Conservation (phyloP, 495 filamentous ascomycete species). For the Halenospora varia region DNA sequence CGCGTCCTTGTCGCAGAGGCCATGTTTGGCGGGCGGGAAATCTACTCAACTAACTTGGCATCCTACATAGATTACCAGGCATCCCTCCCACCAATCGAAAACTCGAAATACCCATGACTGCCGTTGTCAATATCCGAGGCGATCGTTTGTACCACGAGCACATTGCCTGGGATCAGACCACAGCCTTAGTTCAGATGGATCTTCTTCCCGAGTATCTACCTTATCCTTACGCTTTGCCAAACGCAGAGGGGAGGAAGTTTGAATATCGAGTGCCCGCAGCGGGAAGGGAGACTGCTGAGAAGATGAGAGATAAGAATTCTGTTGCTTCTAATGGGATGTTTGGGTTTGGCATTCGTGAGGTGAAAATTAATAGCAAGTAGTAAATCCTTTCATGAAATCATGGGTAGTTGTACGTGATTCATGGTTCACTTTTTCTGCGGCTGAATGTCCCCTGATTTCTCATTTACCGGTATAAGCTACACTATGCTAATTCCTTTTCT, state of each 20-base stretch:
- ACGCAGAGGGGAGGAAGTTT: conserved; percentile 37
- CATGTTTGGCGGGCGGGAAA: too few species aligned
- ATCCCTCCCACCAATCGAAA: conserved; percentile 64
- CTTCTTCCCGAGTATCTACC: conserved; percentile 58
- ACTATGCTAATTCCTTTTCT: too few species aligned
- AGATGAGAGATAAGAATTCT: conserved; percentile 59
- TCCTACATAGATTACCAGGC: conserved; percentile 59
- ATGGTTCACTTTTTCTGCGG: too few species aligned
- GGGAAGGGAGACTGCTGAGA: conserved; percentile 60
- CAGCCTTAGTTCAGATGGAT: conserved; percentile 72
- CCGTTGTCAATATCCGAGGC: conserved; percentile 69
- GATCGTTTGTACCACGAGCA: conserved; percentile 78
- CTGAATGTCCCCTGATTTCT: too few species aligned
- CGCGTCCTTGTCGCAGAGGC: too few species aligned
- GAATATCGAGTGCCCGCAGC: conserved; percentile 68
- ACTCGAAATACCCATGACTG: conserved; percentile 69
- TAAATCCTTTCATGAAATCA: too few species aligned
- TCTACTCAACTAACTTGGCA: too few species aligned
- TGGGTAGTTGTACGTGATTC: too few species aligned
- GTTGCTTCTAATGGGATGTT: conserved; percentile 65
- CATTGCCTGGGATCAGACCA: conserved; percentile 85
- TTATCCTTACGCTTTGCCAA: conserved; percentile 50
- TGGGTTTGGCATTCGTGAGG: conserved; percentile 24
- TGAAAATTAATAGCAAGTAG: too few species aligned
- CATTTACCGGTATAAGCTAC: too few species aligned